A percentile compares a stretch with the other conserved stretches of the same genome.
phyloP scores from a whole-genome alignment of 495 filamentous ascomycete genomes.

The Cercophora sp. region DNA sequence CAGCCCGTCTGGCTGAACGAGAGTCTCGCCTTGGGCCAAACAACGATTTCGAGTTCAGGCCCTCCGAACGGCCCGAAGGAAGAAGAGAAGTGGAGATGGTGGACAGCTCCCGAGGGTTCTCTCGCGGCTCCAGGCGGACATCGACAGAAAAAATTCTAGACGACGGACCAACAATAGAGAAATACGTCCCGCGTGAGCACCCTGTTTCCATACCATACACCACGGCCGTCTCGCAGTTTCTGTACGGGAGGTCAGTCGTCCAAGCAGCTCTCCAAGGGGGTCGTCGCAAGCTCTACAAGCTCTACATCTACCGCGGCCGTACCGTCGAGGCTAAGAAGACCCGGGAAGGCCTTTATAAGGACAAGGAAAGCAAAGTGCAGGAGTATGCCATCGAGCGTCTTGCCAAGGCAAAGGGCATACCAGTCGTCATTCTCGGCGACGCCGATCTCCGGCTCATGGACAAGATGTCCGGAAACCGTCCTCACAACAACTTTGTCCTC shows the following conservation, averaged over 20 bases:
- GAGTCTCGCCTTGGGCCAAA: neutral
- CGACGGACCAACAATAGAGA: neutral
- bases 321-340: conserved; percentile 30
- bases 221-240: conserved; percentile 82
- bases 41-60: neutral
- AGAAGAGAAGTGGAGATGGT: neutral
- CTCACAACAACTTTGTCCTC: conserved; percentile 87
- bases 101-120: neutral
- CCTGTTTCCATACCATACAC: conserved; percentile 70
- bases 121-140: neutral
- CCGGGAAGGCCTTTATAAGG: neutral
- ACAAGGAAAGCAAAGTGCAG: conserved; percentile 24
- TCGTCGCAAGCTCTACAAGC: conserved; percentile 71
- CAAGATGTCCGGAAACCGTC: conserved; percentile 75
- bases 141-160: neutral
- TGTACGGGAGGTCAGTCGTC: conserved; percentile 82
- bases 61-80: neutral
- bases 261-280: conserved; percentile 69
- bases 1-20: no score
- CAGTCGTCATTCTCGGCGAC: conserved; percentile 45
- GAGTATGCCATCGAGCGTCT: conserved; percentile 51
- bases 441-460: conserved; percentile 64
- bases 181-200: conserved; percentile 20
- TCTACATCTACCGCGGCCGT: conserved; percentile 69
- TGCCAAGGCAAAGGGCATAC: conserved; percentile 54